Evolutionary conservation across 371 early-diverging fungal genomes (phyloP), one percentile per base, ranked within the genome.

Genomic region (Mortierella sp.): DNA sequence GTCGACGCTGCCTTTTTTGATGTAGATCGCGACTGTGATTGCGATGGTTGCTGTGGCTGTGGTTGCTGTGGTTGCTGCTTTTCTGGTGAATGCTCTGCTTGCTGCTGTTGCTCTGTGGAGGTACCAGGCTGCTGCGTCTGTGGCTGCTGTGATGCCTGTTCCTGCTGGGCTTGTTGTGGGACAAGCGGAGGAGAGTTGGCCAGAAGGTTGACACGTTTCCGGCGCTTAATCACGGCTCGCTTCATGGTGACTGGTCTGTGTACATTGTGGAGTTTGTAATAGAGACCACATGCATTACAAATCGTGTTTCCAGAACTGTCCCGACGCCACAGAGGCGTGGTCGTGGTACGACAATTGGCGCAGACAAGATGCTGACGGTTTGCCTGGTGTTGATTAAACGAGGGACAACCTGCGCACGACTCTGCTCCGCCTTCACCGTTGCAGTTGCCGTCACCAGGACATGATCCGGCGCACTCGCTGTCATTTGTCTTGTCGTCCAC

Each of bases 311-410:
- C 94, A n/a, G 85, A 81, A 43, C 88, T 90, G 66, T 93, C 92
- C 63, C 95, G 83, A 44, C 99, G 84, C 95, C 99, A 98, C 29
- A 96, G 84, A 0, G 98, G 97, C 0, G 97, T 97, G 3, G 89
- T 90, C 2, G 91, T 92, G 0, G 95, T 93, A 7, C 87, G 77
- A 73, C 96, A 96, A 73, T 96, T 95, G 37, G 89, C 88, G 81
- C 97, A 96, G 7, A 88, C 84, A 44, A 88, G 63, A 7, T 84
- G 75, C 60, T 86, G 87, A 7, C 85, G 83, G 59, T 85, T 87
- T 1, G 77, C 87, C 25, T 76, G 77, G 16, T 76, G 77, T 75
- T 94, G 94, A 65, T 94, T 94, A 68, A 85, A 93, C 0, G 94
- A 92, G 2, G 95, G 94, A 60, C 95, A 95, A 0, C 94, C 95